Evolutionary conservation across 257 asterid genomes (phyloP).

Genomic region (Paraleonurus japonicus): DNA sequence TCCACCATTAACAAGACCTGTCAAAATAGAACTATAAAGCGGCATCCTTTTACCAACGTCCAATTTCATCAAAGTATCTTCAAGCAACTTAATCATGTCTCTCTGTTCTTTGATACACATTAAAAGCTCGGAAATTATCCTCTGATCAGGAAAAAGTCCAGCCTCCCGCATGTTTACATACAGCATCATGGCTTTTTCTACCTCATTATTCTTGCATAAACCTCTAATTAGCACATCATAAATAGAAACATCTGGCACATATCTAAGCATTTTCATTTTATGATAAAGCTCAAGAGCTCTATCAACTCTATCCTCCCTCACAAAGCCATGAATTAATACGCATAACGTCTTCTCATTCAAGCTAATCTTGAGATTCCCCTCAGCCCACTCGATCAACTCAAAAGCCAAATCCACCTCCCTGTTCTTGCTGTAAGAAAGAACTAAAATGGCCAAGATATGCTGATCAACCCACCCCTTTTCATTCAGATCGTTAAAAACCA

Average conservation of each 20-base stretch:
- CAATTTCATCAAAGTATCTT: constrained; percentile 42
- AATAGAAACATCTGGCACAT: constrained; percentile 53
- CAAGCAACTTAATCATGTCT: constrained; percentile 46
- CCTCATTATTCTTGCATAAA: constrained; percentile 55
- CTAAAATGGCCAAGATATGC: constrained; percentile 59
- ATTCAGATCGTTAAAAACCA: constrained; percentile 54
- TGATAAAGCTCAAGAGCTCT: constrained; percentile 60
- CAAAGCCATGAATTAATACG: constrained; percentile 78
- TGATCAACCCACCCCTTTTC: constrained; percentile 75
- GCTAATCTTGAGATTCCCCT: constrained; percentile 42
- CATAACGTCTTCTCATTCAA: constrained; percentile 72
- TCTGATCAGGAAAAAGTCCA: constrained; percentile 62
- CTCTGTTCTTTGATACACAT: constrained; percentile 46
- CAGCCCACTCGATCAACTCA: constrained; percentile 69
- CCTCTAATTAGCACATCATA: constrained; percentile 68
- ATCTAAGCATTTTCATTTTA: constrained; percentile 59
- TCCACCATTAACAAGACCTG: constrained; percentile 54
- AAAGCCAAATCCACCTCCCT: constrained; percentile 72
- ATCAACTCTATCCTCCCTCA: constrained; percentile 56
- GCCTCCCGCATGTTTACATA: constrained; percentile 47
- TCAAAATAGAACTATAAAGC: constrained; percentile 48
- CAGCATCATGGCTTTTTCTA: constrained; percentile 54
- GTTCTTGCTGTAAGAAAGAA: constrained; percentile 60
- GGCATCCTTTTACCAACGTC: constrained; percentile 39
- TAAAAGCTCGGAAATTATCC: constrained; percentile 50